Evolutionary conservation across 306 rosid genomes (phyloP).

Genomic region (Herpetospermum pedunculosum): DNA sequence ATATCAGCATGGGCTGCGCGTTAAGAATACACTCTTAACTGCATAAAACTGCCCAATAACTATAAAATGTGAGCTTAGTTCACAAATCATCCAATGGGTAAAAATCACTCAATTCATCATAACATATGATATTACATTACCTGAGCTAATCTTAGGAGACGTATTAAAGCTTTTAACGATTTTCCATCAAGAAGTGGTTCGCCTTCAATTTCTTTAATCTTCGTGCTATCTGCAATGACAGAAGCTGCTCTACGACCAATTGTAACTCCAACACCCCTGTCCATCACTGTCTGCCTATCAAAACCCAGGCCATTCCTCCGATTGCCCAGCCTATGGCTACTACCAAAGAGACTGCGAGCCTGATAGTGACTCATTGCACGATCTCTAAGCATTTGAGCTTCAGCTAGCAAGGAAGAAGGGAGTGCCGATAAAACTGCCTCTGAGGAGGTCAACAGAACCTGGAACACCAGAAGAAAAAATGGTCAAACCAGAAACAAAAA

Average conservation of each 20-base stretch:
- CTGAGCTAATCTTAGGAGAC: slow-evolving; percentile 88
- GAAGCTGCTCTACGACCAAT: slow-evolving; percentile 71
- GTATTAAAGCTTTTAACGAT: slow-evolving; percentile 78
- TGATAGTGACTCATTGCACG: slow-evolving; percentile 98
- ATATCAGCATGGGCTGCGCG: neutral
- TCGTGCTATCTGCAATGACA: slow-evolving; percentile 53
- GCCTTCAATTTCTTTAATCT: slow-evolving; percentile 83
- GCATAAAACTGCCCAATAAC: neutral
- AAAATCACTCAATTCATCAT: slow-evolving; percentile 2
- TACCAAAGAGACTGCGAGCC: slow-evolving; percentile 79
- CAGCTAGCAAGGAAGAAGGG: slow-evolving; percentile 89
- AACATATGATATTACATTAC: slow-evolving; percentile 33
- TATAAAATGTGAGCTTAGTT: neutral
- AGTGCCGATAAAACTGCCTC: slow-evolving; percentile 93
- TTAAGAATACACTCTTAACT: neutral
- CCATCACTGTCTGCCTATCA: slow-evolving; percentile 77
- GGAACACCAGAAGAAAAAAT: slow-evolving; percentile 15
- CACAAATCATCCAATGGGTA: neutral
- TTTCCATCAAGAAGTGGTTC: slow-evolving; percentile 74
- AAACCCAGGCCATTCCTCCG: slow-evolving; percentile 91
- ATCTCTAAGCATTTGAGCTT: slow-evolving; percentile 94
- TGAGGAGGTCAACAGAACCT: slow-evolving; percentile 96
- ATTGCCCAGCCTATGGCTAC: slow-evolving; percentile 64
- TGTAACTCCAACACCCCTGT: slow-evolving; percentile 91
- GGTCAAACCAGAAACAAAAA: slow-evolving; percentile 11